These are phyloP conservation scores for Fonsecaea pedrosoi DNA, from an alignment of 2,329 filamentous ascomycete genomes.

Conservation along the genomic window DNA sequence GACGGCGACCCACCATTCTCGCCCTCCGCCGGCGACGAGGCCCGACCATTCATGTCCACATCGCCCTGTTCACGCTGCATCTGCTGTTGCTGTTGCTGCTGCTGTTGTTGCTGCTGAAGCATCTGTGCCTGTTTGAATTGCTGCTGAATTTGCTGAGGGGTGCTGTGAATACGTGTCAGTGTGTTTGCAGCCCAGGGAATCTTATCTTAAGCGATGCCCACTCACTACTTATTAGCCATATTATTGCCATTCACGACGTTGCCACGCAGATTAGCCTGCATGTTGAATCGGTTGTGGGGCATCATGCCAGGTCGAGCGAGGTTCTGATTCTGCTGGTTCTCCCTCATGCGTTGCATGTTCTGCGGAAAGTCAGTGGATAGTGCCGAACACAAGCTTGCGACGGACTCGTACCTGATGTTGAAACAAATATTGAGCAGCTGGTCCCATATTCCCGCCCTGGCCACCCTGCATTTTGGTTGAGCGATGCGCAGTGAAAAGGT, in stretches of 20 bases:
- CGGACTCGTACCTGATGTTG: slow-evolving; percentile 75
- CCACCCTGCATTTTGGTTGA: slow-evolving; percentile 65
- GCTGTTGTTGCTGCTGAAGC: slow-evolving; percentile 68
- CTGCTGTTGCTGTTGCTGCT: slow-evolving; percentile 41
- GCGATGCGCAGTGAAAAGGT: slow-evolving; percentile 84
- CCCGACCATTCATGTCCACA: slow-evolving; percentile 83
- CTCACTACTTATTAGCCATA: slow-evolving; percentile 38
- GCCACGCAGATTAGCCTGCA: slow-evolving; percentile 56
- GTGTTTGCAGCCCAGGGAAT: neutral
- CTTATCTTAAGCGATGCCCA: neutral
- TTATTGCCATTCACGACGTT: slow-evolving; percentile 38
- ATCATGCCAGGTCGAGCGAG: slow-evolving; percentile 70
- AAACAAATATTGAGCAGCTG: slow-evolving; percentile 75
- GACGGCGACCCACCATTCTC: slow-evolving; percentile 92
- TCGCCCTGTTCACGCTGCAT: slow-evolving; percentile 89
- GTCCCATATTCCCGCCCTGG: slow-evolving; percentile 28
- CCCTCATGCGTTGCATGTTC: slow-evolving; percentile 61
- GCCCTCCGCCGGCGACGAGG: slow-evolving; percentile 79
- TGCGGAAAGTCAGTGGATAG: slow-evolving; percentile 32
- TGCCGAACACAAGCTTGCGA: slow-evolving; percentile 21
- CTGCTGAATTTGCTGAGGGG: slow-evolving; percentile 39
- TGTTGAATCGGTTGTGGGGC: slow-evolving; percentile 66
- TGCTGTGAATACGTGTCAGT: slow-evolving; percentile 30
- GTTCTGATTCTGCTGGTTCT: slow-evolving; percentile 74
- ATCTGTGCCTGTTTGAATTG: slow-evolving; percentile 55